phyloP scores from a whole-genome alignment of 2,329 filamentous ascomycete genomes.

The Pleurostoma richardsiae region DNA sequence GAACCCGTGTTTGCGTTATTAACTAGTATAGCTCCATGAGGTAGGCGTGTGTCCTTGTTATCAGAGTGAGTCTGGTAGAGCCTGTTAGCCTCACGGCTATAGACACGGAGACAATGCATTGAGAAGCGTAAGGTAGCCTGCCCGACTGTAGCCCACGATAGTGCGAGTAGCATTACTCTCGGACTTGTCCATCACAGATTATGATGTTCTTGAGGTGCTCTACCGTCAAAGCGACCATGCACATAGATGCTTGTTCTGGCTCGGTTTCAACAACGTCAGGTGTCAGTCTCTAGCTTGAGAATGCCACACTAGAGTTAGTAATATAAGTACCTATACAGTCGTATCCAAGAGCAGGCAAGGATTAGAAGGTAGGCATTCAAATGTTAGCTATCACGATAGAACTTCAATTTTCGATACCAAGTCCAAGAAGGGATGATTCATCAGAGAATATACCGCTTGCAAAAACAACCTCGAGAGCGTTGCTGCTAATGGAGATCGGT shows the following conservation, averaged over 20 bases:
- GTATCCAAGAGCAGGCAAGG: neutral
- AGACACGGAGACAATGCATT: no score
- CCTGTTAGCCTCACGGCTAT: neutral
- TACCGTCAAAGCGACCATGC: slow-evolving; percentile 41
- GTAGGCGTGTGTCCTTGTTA: slow-evolving; percentile 38
- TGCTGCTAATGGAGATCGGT: neutral
- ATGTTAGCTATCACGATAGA: neutral
- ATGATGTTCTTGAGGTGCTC: slow-evolving; percentile 33
- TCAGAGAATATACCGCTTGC: neutral
- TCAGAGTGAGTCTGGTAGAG: slow-evolving; percentile 35
- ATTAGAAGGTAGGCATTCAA: slow-evolving; percentile 26
- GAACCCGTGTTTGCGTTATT: slow-evolving; percentile 16
- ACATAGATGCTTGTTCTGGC: slow-evolving; percentile 26
- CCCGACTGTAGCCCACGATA: slow-evolving; percentile 48
- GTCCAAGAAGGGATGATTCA: neutral
- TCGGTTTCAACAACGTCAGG: slow-evolving; percentile 38
- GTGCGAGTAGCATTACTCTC: slow-evolving; percentile 40
- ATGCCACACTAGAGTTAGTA: slow-evolving; percentile 35
- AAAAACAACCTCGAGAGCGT: neutral
- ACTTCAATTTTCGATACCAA: neutral
- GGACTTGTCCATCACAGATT: slow-evolving; percentile 33
- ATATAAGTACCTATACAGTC: neutral
- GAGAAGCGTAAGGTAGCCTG: slow-evolving; percentile 15
- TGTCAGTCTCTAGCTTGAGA: slow-evolving; percentile 44
- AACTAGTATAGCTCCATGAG: slow-evolving; percentile 48